Conservation (phyloP, 331 rosid species). For the Dryas integrifolia region DNA sequence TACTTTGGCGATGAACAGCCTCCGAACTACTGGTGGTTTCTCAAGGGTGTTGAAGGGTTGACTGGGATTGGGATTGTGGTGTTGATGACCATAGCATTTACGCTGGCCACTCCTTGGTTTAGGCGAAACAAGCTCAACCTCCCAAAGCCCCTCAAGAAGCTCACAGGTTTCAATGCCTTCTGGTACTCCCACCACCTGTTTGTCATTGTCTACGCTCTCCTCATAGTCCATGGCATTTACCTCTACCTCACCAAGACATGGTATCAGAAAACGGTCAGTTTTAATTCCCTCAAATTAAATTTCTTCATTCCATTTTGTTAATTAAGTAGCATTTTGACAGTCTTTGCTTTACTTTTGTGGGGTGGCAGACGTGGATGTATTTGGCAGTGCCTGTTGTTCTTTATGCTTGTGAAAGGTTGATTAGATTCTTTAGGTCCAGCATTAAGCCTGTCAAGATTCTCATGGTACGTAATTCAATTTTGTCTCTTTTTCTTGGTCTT, state of each 20-base stretch:
- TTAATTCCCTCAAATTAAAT: neutral
- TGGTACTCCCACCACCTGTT: constrained; percentile 96
- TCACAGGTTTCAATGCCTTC: constrained; percentile 90
- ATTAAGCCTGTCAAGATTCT: constrained; percentile 71
- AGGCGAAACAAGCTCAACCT: constrained; percentile 64
- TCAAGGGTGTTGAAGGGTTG: constrained; percentile 71
- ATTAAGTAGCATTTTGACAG: neutral
- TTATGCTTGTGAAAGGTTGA: constrained; percentile 61
- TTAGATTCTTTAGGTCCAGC: constrained; percentile 71
- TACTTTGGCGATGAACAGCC: constrained; percentile 69
- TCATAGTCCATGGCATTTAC: constrained; percentile 64
- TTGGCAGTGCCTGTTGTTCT: constrained; percentile 65
- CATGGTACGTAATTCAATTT: constrained; percentile 40
- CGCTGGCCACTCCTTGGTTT: constrained; percentile 84
- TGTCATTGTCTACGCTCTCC: constrained; percentile 63
- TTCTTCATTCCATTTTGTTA: neutral
- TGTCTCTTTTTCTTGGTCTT: too few species aligned
- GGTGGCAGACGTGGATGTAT: constrained; percentile 82
- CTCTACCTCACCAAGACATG: constrained; percentile 75
- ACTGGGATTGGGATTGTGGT: constrained; percentile 67
- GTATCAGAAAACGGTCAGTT: constrained; percentile 76
- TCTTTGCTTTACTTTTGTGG: neutral
- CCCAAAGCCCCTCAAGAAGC: constrained; percentile 62
- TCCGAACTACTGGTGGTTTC: constrained; percentile 64
- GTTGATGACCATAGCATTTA: constrained; percentile 81